Base-by-base conservation (phyloP, 805 yeast genomes). In the Candida fluviatilis region DNA sequence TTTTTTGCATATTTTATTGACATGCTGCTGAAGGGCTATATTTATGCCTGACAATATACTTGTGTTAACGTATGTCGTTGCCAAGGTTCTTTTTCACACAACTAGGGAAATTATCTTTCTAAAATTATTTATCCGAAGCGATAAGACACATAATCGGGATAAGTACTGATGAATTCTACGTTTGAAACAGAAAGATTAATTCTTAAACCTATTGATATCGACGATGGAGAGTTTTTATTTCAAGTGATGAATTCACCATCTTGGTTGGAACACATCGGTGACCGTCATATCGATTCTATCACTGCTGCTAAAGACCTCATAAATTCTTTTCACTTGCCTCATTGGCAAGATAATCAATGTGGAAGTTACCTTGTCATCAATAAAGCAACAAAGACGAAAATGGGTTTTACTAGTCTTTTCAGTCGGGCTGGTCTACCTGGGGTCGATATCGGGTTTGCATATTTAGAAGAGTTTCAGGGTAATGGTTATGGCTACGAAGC, bases 191-290 rank as follows among this genome's bases (percentile, higher is more conserved):
- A 33, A 23, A 21, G 35, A 16, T 16, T 33, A 8, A 23, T 14
- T 21, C 17, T 33, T 10, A 33, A 14, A 16, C 35, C 35, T n/a
- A 23, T 33, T 14, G 25, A 4, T 16, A 18, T 21, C 16, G 18
- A 21, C 6, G 35, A 33, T 33, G 35, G 18, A 6, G 28, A 23
- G 4, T 21, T 33, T 16, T 13, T 33, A 14, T 33, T 21, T 14
- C 18, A 23, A 23, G 12, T 33, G 18, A 33, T 33, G 35, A 33
- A 23, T 33, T 4, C n/a, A n/a, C 12, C 13, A 23, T 14, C 27
- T 21, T 33, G 35, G 35, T 21, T 33, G 17, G n/a, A 33, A 13
- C 12, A 33, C n/a, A 33, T 33, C 7, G 35, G 35, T n/a, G 27
- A 33, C 23, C 35, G 35, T 8, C 21, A 33, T 4, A 23, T 33